Base-by-base conservation (phyloP, 768 basidiomycete genomes). In the Trametopsis cervina region DNA sequence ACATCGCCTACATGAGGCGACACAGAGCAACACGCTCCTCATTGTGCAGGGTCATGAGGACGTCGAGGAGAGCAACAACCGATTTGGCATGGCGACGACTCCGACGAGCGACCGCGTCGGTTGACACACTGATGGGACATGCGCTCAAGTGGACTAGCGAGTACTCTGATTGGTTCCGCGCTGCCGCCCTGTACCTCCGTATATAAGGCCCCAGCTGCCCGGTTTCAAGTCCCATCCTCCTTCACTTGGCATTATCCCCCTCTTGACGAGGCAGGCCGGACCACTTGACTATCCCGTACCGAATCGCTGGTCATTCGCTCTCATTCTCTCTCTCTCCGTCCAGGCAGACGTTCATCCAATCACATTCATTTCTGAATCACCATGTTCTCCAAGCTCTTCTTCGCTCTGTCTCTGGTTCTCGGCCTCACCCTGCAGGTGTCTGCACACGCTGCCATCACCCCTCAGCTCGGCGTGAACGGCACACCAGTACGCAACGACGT, bases 371-470 rank as follows among this genome's bases (percentile, higher is more conserved):
- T 40, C 23, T 13, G 38, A 24, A 33, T 33, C 43, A 50, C 44
- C 38, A 63, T 66, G 60, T 54, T 66, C 49, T 52, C 56, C 46
- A 63, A 61, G 49, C 40, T 51, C 40, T 46, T 64, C 53, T 55
- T 65, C 37, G 54, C 63, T 35, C 52, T 61, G 29, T 50, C 59
- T 26, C 54, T 71, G 50, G 51, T 66, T 44, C 55, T 73, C 24
- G 61, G 63, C 15, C 54, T 70, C 21, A 54, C 66, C 20, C 60
- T 68, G 21, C 69, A 69, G 44, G 70, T 57, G 4, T 55, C 59
- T 44, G 75, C 67, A 0, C 75, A 76, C 48, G 71, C 74, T 9
- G 61, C 55, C 2, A 60, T 78, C 27, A 40, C 66, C 7, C 76
- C 75, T 39, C 67, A 65, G 9, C 69, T 78, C 18, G 66, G 64